phyloP scores from a whole-genome alignment of 1,284 basidiomycete species.

The Marasmius fiardii region DNA sequence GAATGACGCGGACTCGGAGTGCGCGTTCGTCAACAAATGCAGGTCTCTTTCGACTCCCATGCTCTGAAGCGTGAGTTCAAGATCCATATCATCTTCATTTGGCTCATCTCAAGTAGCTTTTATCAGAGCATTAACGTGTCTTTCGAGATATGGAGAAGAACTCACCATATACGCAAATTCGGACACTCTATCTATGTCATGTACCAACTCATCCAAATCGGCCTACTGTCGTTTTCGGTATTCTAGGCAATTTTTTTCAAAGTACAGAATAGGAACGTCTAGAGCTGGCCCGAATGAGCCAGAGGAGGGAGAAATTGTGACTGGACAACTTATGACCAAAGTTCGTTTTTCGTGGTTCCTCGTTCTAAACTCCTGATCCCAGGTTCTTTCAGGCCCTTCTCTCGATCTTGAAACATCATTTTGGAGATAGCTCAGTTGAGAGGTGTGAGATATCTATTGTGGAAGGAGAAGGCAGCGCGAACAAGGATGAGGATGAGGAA shows the following conservation, averaged over 20 bases:
- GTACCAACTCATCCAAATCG: slow-evolving; percentile 74
- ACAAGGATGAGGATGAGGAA: slow-evolving; percentile 32
- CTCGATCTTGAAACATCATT: slow-evolving; percentile 68
- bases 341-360: slow-evolving; percentile 30
- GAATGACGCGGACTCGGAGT: neutral
- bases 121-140: slow-evolving; percentile 65
- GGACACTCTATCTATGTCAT: slow-evolving; percentile 59
- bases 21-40: slow-evolving; percentile 29
- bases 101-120: slow-evolving; percentile 48
- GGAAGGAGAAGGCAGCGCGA: slow-evolving; percentile 40
- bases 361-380: neutral
- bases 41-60: slow-evolving; percentile 41
- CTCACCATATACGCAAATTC: slow-evolving; percentile 61
- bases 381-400: slow-evolving; percentile 51
- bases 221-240: slow-evolving; percentile 81
- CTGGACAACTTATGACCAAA: slow-evolving; percentile 67
- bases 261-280: slow-evolving; percentile 43
- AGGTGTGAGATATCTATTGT: slow-evolving; percentile 69
- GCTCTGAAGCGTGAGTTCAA: slow-evolving; percentile 43
- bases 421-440: slow-evolving; percentile 71
- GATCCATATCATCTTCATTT: slow-evolving; percentile 8
- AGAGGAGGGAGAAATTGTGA: slow-evolving; percentile 35
- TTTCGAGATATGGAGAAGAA: slow-evolving; percentile 79
- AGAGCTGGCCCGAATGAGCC: slow-evolving; percentile 22
- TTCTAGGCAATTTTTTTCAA: slow-evolving; percentile 63